Evolutionary conservation across 2,329 filamentous ascomycete species (phyloP).

Genomic region (Xylaria sp.): DNA sequence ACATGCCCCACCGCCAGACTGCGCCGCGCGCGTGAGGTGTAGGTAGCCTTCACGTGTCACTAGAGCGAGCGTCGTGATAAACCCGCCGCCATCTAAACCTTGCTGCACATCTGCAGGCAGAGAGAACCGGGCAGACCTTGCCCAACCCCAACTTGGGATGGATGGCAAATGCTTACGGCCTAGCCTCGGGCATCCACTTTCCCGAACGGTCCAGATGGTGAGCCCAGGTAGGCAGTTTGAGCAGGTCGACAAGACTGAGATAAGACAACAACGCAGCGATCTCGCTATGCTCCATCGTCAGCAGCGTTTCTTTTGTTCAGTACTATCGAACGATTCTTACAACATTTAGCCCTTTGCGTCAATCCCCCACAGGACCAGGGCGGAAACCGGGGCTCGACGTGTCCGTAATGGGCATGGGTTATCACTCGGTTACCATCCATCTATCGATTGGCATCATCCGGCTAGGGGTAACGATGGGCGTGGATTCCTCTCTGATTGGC

Average conservation of each 20-base stretch:
- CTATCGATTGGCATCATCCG: conserved; percentile 35
- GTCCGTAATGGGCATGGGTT: conserved; percentile 28
- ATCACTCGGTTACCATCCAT: conserved; percentile 25
- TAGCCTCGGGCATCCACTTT: conserved; percentile 33
- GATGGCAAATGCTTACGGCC: conserved; percentile 32
- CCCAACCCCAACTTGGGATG: conserved; percentile 37
- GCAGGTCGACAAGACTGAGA: conserved; percentile 25
- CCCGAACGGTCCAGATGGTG: conserved; percentile 32
- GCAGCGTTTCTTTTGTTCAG: conserved; percentile 34
- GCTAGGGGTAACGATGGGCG: conserved; percentile 26
- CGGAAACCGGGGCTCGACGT: conserved; percentile 18
- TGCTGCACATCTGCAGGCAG: conserved; percentile 12
- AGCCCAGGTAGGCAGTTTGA: conserved; percentile 14
- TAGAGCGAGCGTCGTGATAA: conserved; percentile 20
- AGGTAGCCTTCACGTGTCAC: conserved; percentile 31
- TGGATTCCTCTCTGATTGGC: conserved; percentile 32
- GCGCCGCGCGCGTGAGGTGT: conserved; percentile 23
- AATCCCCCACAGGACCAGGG: conserved; percentile 29
- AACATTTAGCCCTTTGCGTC: conserved; percentile 30
- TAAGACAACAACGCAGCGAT: conserved; percentile 29
- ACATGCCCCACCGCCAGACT: conserved; percentile 29
- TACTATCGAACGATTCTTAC: conserved; percentile 40
- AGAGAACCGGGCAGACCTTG: conserved; percentile 35
- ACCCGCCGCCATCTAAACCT: conserved; percentile 12
- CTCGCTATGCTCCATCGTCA: conserved; percentile 26